These are phyloP conservation scores for Litsea cubeba DNA, from an alignment of 164 flowering plant genomes.

Conservation along the genomic window DNA sequence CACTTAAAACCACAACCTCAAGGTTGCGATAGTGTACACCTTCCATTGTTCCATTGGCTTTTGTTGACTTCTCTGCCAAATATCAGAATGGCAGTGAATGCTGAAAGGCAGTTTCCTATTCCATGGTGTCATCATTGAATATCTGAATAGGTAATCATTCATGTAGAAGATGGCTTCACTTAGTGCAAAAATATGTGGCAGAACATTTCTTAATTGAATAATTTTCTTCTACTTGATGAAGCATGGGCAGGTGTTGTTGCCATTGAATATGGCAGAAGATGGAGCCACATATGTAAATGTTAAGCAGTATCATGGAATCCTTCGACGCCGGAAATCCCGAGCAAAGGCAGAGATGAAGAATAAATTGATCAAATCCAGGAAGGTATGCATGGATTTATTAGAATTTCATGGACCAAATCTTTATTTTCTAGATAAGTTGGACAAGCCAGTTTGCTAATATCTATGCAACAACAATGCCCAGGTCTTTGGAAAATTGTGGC, in stretches of 20 bases:
- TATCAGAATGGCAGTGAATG: not conserved
- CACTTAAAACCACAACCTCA: not conserved
- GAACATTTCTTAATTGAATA: not conserved
- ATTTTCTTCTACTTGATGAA: not conserved
- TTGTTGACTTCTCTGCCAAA: not conserved
- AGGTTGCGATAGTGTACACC: not conserved
- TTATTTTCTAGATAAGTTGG: too few species aligned
- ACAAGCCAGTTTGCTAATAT: not conserved
- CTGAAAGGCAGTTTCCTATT: not conserved
- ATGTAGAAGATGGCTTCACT: too few species aligned
- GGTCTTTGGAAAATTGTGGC: too few species aligned
- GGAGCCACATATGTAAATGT: slow-evolving; percentile 81
- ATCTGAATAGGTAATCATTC: too few species aligned
- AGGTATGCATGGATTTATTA: slow-evolving; percentile 36
- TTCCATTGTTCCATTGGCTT: not conserved
- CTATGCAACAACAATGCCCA: too few species aligned
- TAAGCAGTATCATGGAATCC: slow-evolving; percentile 84
- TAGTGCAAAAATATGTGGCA: not conserved
- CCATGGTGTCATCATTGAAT: too few species aligned
- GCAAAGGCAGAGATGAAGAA: slow-evolving; percentile 65
- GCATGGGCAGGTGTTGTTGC: slow-evolving; percentile 73
- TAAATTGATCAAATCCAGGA: slow-evolving; percentile 43
- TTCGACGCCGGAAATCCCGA: slow-evolving; percentile 72
- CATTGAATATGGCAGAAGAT: slow-evolving; percentile 52
- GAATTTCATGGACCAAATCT: slow-evolving; percentile 3